phyloP scores from a whole-genome alignment of 2,329 filamentous ascomycete species.

The Diaporthe destruens region DNA sequence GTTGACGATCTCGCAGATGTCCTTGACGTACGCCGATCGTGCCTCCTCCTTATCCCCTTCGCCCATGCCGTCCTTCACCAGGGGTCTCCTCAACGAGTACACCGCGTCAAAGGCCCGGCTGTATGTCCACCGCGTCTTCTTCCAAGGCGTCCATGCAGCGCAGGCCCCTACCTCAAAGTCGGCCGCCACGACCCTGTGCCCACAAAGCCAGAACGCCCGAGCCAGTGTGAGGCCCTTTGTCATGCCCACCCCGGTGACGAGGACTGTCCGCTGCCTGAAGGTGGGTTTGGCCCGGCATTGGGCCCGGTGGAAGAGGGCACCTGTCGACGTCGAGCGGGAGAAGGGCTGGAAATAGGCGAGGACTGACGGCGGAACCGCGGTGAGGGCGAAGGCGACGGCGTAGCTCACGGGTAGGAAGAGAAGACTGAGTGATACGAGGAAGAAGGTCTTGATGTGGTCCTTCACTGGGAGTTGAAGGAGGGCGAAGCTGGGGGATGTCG shows the following conservation, averaged over 20 bases:
- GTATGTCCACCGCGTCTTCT: slow-evolving; percentile 49
- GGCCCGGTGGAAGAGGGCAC: slow-evolving; percentile 18
- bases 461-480: slow-evolving; percentile 1
- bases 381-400: slow-evolving; percentile 21
- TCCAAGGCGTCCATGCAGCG: slow-evolving; percentile 56
- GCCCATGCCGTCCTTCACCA: slow-evolving; percentile 42
- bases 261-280: slow-evolving; percentile 59
- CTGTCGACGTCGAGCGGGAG: slow-evolving; percentile 10
- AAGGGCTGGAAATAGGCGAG: slow-evolving; percentile 34
- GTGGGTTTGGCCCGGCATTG: slow-evolving; percentile 24
- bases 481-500: neutral
- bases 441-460: slow-evolving; percentile 37
- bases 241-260: slow-evolving; percentile 81
- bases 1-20: slow-evolving; percentile 58
- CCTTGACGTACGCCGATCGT: slow-evolving; percentile 55
- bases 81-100: slow-evolving; percentile 53
- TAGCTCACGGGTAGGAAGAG: slow-evolving; percentile 26
- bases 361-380: slow-evolving; percentile 1
- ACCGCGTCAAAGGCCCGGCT: slow-evolving; percentile 69
- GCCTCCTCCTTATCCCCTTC: slow-evolving; percentile 68
- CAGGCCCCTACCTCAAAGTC: slow-evolving; percentile 65
- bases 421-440: slow-evolving; percentile 27
- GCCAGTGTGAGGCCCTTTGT: slow-evolving; percentile 77
- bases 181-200: slow-evolving; percentile 79
- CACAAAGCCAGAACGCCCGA: slow-evolving; percentile 71